Conservation (phyloP, 495 filamentous ascomycete genomes). For the Clavariopsis aquatica region DNA sequence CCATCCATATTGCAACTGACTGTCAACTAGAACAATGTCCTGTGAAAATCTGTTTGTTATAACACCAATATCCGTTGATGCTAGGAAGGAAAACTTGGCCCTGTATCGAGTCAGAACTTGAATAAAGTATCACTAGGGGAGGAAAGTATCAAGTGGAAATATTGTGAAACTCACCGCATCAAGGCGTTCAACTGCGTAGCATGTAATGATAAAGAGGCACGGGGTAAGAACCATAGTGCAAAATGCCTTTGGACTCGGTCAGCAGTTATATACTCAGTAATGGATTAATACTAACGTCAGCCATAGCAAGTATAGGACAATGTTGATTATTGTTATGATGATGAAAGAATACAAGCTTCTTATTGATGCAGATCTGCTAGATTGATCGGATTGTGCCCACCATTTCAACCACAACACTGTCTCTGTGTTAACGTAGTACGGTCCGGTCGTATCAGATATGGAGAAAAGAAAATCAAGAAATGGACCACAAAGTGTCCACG, state of each 20-base stretch:
- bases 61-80: conserved; percentile 19
- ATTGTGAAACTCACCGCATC: conserved; percentile 23
- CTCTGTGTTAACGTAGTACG: neutral
- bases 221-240: conserved; percentile 18
- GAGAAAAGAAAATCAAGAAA: too few relatives aligned
- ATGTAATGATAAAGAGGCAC: conserved; percentile 22
- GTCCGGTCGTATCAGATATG: too few relatives aligned
- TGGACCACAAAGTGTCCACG: too few relatives aligned
- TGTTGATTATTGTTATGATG: conserved; percentile 20
- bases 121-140: conserved; percentile 6
- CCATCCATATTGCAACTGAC: conserved; percentile 46
- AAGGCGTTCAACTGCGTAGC: conserved; percentile 26
- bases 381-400: conserved; percentile 27
- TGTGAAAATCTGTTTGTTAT: conserved; percentile 57
- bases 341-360: conserved; percentile 21
- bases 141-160: conserved; percentile 23
- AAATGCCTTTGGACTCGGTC: conserved; percentile 6
- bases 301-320: conserved; percentile 11
- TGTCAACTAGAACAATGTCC: conserved; percentile 63
- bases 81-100: conserved; percentile 24
- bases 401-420: conserved; percentile 26
- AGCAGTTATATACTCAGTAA: neutral
- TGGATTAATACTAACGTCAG: neutral
- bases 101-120: conserved; percentile 37
- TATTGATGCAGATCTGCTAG: neutral